Evolutionary conservation across 2,329 filamentous ascomycete genomes (phyloP).

Genomic region (Leptographium galeiforme): DNA sequence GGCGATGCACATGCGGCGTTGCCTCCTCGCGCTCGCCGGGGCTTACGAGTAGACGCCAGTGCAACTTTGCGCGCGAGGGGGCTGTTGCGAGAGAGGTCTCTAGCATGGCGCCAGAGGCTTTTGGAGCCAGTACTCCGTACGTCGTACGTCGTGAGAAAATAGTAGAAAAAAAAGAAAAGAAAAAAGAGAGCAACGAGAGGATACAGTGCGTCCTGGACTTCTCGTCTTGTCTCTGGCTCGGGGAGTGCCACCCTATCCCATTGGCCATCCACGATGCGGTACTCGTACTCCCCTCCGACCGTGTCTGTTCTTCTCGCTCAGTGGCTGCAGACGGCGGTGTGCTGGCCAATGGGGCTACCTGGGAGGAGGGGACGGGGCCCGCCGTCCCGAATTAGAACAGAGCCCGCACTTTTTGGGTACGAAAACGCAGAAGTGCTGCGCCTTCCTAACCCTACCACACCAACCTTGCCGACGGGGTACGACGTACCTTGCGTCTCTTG

Average conservation of each 20-base stretch:
- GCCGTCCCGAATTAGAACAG: conserved; percentile 1
- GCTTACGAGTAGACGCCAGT: not conserved
- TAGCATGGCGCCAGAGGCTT: not conserved
- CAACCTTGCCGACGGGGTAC: not conserved
- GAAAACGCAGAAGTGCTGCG: not conserved
- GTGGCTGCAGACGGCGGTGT: not conserved
- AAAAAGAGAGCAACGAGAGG: not conserved
- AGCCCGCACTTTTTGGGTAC: not conserved
- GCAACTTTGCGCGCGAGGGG: not conserved
- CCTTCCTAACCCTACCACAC: not conserved
- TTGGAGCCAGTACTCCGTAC: not conserved
- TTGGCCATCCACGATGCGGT: not conserved
- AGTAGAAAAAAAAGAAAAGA: too few species aligned
- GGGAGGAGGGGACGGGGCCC: not conserved
- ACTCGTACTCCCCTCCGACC: not conserved
- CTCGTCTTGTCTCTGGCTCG: not conserved
- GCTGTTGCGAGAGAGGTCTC: too few species aligned
- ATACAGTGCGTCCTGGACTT: not conserved
- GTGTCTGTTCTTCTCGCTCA: not conserved
- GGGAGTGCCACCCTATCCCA: not conserved
- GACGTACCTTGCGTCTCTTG: not conserved
- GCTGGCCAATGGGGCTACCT: not conserved
- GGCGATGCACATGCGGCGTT: not conserved
- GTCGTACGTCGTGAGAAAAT: too few species aligned
- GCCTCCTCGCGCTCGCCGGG: not conserved